These are phyloP conservation scores for Sophora flavescens DNA, from an alignment of 306 rosid species.

Conservation along the genomic window DNA sequence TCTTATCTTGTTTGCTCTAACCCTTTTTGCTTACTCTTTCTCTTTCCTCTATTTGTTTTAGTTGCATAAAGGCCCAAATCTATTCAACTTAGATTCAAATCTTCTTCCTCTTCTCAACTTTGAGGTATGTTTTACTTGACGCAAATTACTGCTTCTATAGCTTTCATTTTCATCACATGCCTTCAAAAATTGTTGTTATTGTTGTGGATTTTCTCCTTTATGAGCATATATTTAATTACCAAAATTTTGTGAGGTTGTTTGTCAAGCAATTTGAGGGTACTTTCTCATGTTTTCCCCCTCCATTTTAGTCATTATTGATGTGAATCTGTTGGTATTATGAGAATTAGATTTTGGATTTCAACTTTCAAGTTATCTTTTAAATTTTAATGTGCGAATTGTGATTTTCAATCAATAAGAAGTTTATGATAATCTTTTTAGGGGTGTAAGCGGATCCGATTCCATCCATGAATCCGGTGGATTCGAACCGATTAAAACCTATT, in stretches of 20 bases:
- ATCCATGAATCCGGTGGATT: too few relatives aligned
- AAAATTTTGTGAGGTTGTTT: background rate
- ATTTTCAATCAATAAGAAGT: slow-evolving; percentile 2
- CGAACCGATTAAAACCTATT: too few relatives aligned
- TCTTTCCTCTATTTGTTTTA: too few relatives aligned
- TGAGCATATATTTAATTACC: background rate
- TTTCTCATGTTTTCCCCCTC: background rate
- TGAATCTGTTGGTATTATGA: slow-evolving; percentile 27
- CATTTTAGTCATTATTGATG: background rate
- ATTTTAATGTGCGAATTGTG: background rate
- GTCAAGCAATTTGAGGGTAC: slow-evolving; percentile 18
- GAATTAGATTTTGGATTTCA: slow-evolving; percentile 30
- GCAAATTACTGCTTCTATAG: background rate
- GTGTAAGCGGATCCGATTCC: too few relatives aligned
- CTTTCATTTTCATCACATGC: background rate
- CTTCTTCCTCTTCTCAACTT: slow-evolving; percentile 43
- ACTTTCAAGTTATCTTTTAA: background rate
- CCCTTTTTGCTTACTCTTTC: too few relatives aligned
- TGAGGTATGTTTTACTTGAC: slow-evolving; percentile 35
- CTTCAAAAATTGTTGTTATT: background rate
- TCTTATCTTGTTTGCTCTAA: too few relatives aligned
- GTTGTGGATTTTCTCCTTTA: background rate
- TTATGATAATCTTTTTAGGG: background rate
- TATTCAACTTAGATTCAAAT: slow-evolving; percentile 29
- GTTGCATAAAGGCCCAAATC: too few relatives aligned